phyloP scores from a whole-genome alignment of 768 basidiomycete genomes.

The Pulveroboletus ravenelii region DNA sequence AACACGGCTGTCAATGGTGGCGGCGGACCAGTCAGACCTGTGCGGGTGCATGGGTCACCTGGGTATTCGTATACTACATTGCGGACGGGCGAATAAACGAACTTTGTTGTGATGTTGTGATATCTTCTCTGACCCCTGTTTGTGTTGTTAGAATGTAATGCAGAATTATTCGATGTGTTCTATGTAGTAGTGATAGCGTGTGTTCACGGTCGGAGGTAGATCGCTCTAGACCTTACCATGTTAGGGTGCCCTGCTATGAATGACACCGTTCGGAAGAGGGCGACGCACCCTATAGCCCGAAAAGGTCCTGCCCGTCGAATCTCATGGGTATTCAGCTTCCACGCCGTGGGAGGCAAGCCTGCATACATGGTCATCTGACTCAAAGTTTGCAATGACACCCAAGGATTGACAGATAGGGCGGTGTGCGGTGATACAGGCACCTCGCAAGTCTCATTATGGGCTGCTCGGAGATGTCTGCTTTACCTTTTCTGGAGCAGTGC shows the following conservation, averaged over 20 bases:
- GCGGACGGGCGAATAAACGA: conserved; percentile 11
- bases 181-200: conserved; percentile 6
- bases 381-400: neutral
- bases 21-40: conserved; percentile 16
- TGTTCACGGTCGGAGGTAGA: conserved; percentile 1
- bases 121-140: neutral
- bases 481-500: neutral
- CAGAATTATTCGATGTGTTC: conserved; percentile 8
- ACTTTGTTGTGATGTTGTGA: too few species aligned
- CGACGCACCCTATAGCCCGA: neutral
- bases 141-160: neutral
- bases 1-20: conserved; percentile 25
- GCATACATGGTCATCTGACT: neutral
- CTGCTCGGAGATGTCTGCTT: neutral
- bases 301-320: neutral
- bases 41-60: conserved; percentile 19
- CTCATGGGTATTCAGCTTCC: neutral
- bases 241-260: neutral
- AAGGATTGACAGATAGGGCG: neutral
- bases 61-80: conserved; percentile 15
- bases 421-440: neutral
- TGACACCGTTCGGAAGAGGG: neutral
- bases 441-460: neutral
- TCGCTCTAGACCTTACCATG: neutral
- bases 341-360: neutral